phyloP scores from a whole-genome alignment of 371 early-diverging fungal genomes.

The Mortierella sp. region DNA sequence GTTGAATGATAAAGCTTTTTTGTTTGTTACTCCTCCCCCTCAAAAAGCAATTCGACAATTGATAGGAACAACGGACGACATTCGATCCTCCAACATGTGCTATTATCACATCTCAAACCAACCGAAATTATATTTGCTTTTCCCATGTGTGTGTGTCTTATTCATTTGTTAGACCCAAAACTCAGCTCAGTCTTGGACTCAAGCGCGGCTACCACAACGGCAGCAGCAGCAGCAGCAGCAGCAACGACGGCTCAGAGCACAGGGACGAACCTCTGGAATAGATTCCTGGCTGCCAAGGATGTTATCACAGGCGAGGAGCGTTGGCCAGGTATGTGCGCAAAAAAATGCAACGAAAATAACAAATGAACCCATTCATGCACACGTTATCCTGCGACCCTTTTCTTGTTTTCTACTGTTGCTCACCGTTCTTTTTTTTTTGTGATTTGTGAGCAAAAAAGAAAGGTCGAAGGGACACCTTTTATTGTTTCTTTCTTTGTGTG shows the following conservation, averaged over 20 bases:
- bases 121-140: not conserved
- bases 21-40: too few relatives aligned
- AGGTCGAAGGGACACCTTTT: not conserved
- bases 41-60: too few relatives aligned
- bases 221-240: constrained; percentile 20
- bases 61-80: too few relatives aligned
- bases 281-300: constrained; percentile 68
- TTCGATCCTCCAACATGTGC: not conserved
- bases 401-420: not conserved
- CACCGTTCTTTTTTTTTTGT: not conserved
- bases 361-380: not conserved
- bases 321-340: constrained; percentile 53
- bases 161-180: constrained; percentile 16
- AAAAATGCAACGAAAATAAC: not conserved
- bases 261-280: constrained; percentile 62
- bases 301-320: constrained; percentile 64
- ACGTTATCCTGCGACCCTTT: not conserved
- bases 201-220: not conserved
- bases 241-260: constrained; percentile 21
- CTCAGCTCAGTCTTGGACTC: not conserved
- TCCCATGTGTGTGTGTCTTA: not conserved
- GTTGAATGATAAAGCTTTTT: too few relatives aligned
- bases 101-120: constrained; percentile 1
- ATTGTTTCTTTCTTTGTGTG: constrained; percentile 21
- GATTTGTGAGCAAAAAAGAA: not conserved